Evolutionary conservation across 1,284 basidiomycete genomes (phyloP).

Genomic region (Boletus mariae): DNA sequence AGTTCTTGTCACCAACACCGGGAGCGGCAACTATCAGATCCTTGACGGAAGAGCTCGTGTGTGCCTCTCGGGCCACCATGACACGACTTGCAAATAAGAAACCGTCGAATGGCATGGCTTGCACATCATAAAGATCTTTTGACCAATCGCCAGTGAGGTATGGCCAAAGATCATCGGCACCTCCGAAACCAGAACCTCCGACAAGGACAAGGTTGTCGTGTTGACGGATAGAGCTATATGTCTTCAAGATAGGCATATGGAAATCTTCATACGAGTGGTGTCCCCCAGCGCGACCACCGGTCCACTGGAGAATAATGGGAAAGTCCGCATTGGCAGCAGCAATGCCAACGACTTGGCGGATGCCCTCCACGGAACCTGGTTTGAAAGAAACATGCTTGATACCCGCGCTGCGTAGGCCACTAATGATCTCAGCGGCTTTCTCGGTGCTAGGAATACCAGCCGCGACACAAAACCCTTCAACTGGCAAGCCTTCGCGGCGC

Average conservation of each 20-base stretch:
- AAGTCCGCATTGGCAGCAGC: constrained; percentile 93
- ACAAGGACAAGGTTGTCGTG: constrained; percentile 88
- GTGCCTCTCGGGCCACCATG: constrained; percentile 98
- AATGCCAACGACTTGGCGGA: constrained; percentile 95
- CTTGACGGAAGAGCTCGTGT: constrained; percentile 92
- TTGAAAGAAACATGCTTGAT: constrained; percentile 98
- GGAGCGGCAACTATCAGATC: constrained; percentile 91
- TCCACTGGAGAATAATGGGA: constrained; percentile 99
- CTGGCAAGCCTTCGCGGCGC: constrained; percentile 90
- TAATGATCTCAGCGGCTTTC: constrained; percentile 92
- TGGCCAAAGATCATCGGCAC: constrained; percentile 94
- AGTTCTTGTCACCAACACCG: constrained; percentile 88
- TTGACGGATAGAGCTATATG: constrained; percentile 87
- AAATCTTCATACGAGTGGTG: constrained; percentile 99
- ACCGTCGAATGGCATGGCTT: constrained; percentile 99
- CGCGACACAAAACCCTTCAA: constrained; percentile 98
- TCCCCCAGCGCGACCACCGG: constrained; percentile 97
- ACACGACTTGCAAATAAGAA: constrained; percentile 95
- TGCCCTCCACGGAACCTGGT: constrained; percentile 95
- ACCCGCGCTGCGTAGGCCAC: constrained; percentile 69
- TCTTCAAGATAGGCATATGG: constrained; percentile 92
- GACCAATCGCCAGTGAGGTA: constrained; percentile 98
- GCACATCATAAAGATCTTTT: constrained; percentile 71
- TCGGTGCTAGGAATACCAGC: constrained; percentile 92
- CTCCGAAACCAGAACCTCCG: constrained; percentile 96